Percentiles rank a stretch among this genome's conserved stretches.
Conservation (phyloP, 768 basidiomycete species). For the Polyporus arcularius region DNA sequence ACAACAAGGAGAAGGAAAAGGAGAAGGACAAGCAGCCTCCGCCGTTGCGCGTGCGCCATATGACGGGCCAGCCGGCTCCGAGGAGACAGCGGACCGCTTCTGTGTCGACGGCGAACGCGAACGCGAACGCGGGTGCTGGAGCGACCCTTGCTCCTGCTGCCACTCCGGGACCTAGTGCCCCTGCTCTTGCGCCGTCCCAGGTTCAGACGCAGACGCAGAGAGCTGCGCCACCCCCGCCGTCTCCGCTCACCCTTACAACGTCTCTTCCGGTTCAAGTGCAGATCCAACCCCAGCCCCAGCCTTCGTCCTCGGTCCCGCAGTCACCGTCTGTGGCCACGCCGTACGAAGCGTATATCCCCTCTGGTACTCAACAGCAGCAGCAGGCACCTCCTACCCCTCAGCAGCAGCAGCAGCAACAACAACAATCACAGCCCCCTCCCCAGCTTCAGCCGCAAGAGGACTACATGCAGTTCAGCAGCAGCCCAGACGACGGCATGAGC, state of each 20-base stretch:
- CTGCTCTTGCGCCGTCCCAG: slow-evolving; percentile 4
- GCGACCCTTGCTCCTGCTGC: neutral
- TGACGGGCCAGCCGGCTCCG: slow-evolving; percentile 31
- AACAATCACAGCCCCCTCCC: neutral
- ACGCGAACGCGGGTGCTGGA: neutral
- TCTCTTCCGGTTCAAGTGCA: neutral
- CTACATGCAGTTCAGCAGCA: slow-evolving; percentile 13
- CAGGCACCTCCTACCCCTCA: neutral
- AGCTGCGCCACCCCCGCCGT: slow-evolving; percentile 5
- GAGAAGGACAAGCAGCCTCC: slow-evolving; percentile 21
- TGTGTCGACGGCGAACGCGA: slow-evolving; percentile 14
- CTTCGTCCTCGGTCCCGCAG: slow-evolving; percentile 6
- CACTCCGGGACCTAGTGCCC: neutral
- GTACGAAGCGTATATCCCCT: slow-evolving; percentile 9
- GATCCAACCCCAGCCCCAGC: neutral
- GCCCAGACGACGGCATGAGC: slow-evolving; percentile 13
- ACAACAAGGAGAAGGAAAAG: slow-evolving; percentile 10
- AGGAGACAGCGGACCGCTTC: slow-evolving; percentile 16
- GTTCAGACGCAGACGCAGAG: neutral
- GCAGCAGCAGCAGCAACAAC: slow-evolving; percentile 2
- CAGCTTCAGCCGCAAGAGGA: slow-evolving; percentile 21
- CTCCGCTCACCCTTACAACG: neutral
- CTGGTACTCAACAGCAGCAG: neutral
- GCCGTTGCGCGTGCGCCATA: slow-evolving; percentile 48
- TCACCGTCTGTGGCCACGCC: slow-evolving; percentile 9